phyloP scores from a whole-genome alignment of 176 grass and related monocot genomes.

The Neostapfia colusana region DNA sequence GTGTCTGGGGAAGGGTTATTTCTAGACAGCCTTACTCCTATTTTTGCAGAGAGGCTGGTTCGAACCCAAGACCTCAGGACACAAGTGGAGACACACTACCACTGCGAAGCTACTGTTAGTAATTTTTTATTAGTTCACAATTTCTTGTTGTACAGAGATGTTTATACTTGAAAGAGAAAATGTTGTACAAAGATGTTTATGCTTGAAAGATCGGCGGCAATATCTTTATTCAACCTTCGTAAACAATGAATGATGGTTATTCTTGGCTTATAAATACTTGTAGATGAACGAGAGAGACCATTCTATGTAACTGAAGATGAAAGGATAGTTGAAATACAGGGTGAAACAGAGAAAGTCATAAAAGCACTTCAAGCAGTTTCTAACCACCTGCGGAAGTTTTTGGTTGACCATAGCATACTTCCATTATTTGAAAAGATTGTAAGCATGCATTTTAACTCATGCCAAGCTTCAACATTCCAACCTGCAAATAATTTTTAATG shows the following conservation, averaged over 20 bases:
- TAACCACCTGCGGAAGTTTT: constrained; percentile 91
- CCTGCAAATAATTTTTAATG: constrained; percentile 20
- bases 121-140: too few species aligned
- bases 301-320: constrained; percentile 83
- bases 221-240: background rate
- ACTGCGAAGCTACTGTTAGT: too few species aligned
- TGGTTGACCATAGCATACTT: constrained; percentile 95
- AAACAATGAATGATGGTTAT: constrained; percentile 3
- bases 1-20: too few species aligned
- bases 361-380: constrained; percentile 84
- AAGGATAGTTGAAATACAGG: constrained; percentile 97
- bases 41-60: too few species aligned
- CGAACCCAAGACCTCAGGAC: too few species aligned
- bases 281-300: constrained; percentile 66
- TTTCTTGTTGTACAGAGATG: background rate
- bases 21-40: too few species aligned
- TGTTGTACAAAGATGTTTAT: constrained; percentile 4
- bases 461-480: background rate
- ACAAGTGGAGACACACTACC: too few species aligned
- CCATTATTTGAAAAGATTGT: constrained; percentile 95
- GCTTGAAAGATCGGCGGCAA: background rate
- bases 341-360: constrained; percentile 81
- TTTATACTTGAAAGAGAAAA: constrained; percentile 6
- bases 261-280: constrained; percentile 44
- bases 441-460: constrained; percentile 41